phyloP scores from a whole-genome alignment of 2,329 filamentous ascomycete species.

The Colletotrichum horii region DNA sequence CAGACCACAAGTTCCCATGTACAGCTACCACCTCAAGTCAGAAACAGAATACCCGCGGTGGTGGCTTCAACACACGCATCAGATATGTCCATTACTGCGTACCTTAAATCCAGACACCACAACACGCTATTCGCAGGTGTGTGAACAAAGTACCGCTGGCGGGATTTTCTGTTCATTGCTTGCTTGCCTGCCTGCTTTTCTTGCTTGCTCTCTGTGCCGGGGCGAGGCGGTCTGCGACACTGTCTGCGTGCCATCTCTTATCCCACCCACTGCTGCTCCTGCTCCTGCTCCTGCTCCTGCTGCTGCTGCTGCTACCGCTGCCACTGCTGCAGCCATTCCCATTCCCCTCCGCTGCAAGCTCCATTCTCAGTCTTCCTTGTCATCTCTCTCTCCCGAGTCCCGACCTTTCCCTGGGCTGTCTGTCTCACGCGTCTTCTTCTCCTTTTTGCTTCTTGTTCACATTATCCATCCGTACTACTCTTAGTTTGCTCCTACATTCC shows the following conservation, averaged over 20 bases:
- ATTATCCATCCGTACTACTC: neutral
- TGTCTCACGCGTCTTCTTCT: neutral
- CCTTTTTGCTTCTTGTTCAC: neutral
- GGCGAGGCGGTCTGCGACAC: neutral
- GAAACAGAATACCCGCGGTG: neutral
- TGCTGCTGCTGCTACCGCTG: neutral
- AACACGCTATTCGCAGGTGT: neutral
- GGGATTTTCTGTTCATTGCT: neutral
- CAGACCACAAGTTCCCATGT: neutral
- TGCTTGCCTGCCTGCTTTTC: neutral
- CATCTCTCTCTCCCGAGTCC: neutral
- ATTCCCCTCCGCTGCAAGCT: neutral
- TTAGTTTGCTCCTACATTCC: constrained; percentile 16
- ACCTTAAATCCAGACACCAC: neutral
- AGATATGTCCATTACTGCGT: neutral
- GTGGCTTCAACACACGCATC: neutral
- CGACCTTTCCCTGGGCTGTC: neutral
- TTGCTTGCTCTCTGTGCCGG: neutral
- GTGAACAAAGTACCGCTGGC: neutral
- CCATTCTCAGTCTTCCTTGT: neutral
- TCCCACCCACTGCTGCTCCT: neutral
- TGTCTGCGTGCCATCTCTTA: neutral
- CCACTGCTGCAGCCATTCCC: neutral
- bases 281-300: neutral
- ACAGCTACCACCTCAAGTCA: neutral